Evolutionary conservation across 768 basidiomycete genomes (phyloP), one percentile per base, ranked within the genome.

Genomic region (Gautieria morchelliformis): DNA sequence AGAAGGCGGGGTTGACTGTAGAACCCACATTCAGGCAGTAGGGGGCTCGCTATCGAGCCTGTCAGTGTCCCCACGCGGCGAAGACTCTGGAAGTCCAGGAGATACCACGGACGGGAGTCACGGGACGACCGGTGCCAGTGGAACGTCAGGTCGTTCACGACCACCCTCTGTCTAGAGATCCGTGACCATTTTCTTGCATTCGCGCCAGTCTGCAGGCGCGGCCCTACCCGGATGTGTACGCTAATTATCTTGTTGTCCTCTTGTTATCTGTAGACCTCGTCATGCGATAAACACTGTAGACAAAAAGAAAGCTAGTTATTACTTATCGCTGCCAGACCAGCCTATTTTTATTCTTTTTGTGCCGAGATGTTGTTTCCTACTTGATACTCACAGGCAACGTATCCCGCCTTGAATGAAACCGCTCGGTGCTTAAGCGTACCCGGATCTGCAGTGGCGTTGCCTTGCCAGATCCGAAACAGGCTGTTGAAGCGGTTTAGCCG

Each of bases 1-100:
- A 53, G 89, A 91, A 69, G 87, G 87, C 62, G 89, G 87, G 61
- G 83, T 85, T 58, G 87, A 89, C 37, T 91, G 88, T 68, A 76
- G 85, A 62, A 47, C 66, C 67, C 70, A 64, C 63, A 66, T 55
- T 65, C 66, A 60, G 63, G 62, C 69, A 54, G 64, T 59, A 54
- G 55, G 24, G 40, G 48, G 20, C 27, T 46, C 45, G 19, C 10
- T 27, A 27, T 46, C 49, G 32, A 57, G 40, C 35, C 24, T 27
- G 22, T 22, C 19, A 15, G 35, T n/a, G 15, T 54, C 55, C 30
- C 24, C 57, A 20, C 59, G 39, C 19, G 46, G 40, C 20, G 24
- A 44, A 19, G 59, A 53, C 39, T 45, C 52, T 1, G 53, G n/a
- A 10, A 55, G 47, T 17, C 51, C 40, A 17, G 27, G 61, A 58